Evolutionary conservation across 495 filamentous ascomycete species (phyloP), one percentile per base, ranked within the genome.

Genomic region (Penicillium chermesinum): DNA sequence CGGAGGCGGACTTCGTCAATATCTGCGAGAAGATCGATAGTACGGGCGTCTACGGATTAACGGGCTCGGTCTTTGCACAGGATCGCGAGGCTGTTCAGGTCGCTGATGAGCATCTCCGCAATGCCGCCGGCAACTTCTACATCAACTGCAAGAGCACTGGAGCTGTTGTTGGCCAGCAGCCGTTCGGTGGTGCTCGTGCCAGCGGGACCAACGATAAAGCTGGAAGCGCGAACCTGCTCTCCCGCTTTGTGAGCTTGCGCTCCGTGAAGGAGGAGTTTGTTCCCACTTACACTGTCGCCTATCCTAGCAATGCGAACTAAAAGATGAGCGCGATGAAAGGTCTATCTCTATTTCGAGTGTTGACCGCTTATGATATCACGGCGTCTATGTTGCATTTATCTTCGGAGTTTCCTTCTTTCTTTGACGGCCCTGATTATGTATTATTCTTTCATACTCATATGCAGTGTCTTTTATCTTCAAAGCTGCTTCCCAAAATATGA

Each of bases 181-280:
- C 89, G 21, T 95, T 95, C 65, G 89, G 89, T 38, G 89, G 89
- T 43, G 83, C 85, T 34, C 77, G 89, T 51, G 88, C 87, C 8
- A 91, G 86, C 55, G 89, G 89, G 12, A 95, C 89, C 37, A 93
- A 93, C 56, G 89, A 95, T 69, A 95, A 95, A 77, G 89, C 89
- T 7, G 89, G 89, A 13, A 89, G 85, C 61, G 74, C 75, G 49
- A 86, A 82, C 61, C 64, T 95, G 43, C 61, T 95, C 52, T 78
- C 76, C 21, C 74, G 89, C 39, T 95, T 94, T 62, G 87, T 93
- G 16, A 90, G 86, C 67, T 70, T 84, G 67, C 76, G 89, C 53
- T 87, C 86, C 35, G 84, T 95, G 58, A 95, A 95, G 80, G 89
- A 95, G 80, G 89, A 95, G 74, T 95, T 90, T 53, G 66, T 75